Conservation (phyloP, 441 rosid genomes). For the Viola pubescens region DNA sequence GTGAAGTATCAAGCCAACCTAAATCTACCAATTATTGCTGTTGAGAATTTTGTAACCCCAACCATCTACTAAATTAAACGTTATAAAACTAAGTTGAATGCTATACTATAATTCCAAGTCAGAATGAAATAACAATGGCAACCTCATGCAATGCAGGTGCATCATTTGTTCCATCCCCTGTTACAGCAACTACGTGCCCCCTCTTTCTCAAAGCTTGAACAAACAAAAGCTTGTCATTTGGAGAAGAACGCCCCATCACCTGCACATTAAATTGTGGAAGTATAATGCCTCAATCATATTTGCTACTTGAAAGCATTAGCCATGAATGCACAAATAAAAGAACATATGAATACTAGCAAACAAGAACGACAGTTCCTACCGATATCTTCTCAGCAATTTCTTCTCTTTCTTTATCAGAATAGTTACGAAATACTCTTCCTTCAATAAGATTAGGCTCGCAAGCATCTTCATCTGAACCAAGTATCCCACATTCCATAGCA, state of each 20-base stretch:
- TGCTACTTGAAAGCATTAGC: not conserved
- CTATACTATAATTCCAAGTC: not conserved
- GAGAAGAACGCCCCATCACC: conserved; percentile 99
- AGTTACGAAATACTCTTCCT: conserved; percentile 68
- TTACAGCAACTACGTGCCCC: conserved; percentile 93
- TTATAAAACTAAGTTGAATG: too few relatives aligned
- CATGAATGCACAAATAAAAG: not conserved
- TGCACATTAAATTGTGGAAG: conserved; percentile 23
- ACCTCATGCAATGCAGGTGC: conserved; percentile 99
- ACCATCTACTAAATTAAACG: too few relatives aligned
- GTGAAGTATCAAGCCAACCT: too few relatives aligned
- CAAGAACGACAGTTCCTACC: conserved; percentile 33
- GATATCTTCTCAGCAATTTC: conserved; percentile 60
- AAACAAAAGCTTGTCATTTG: conserved; percentile 86
- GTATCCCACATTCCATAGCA: conserved; percentile 92
- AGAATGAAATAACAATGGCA: conserved; percentile 9
- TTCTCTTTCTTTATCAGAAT: conserved; percentile 50
- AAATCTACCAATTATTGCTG: too few relatives aligned
- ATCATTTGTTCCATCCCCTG: conserved; percentile 98
- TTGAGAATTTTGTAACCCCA: too few relatives aligned
- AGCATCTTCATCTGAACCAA: conserved; percentile 50
- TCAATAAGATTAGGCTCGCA: conserved; percentile 67
- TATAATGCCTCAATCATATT: not conserved
- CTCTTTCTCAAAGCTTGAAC: conserved; percentile 77
- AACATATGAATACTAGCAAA: not conserved